phyloP scores from a whole-genome alignment of 78 protist genomes.

The Speleostelium caveatum region DNA sequence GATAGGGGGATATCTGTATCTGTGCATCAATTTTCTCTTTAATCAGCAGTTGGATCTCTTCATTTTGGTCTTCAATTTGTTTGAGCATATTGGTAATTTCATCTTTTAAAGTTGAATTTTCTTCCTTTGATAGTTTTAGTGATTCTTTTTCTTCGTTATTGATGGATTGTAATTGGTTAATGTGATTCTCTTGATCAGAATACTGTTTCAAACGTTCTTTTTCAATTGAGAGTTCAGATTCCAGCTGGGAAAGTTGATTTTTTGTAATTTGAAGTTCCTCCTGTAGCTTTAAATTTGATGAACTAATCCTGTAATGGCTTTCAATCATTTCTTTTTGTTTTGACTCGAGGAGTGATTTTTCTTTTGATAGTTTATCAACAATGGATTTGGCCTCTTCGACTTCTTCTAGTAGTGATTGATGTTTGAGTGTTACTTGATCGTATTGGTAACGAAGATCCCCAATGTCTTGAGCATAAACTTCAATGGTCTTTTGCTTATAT shows the following conservation, averaged over 20 bases:
- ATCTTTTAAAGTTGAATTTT: background rate
- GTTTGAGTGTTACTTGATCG: background rate
- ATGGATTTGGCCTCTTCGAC: background rate
- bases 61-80: conserved; percentile 32
- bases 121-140: background rate
- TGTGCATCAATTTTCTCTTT: conserved; percentile 61
- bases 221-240: conserved; percentile 1
- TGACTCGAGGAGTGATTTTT: background rate
- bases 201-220: conserved; percentile 17
- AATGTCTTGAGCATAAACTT: background rate
- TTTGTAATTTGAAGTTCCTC: background rate
- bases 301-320: background rate
- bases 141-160: background rate
- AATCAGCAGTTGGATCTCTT: conserved; percentile 29
- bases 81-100: background rate
- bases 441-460: background rate
- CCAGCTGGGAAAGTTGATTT: conserved; percentile 1
- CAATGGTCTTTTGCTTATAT: background rate
- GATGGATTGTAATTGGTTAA: background rate
- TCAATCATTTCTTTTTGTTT: background rate
- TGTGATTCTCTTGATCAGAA: background rate
- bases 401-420: background rate
- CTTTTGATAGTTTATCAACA: background rate
- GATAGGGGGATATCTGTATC: conserved; percentile 26
- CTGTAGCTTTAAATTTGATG: background rate